Evolutionary conservation across 768 basidiomycete species (phyloP), one percentile per base, ranked within the genome.

Genomic region (Lactarius trivialis): DNA sequence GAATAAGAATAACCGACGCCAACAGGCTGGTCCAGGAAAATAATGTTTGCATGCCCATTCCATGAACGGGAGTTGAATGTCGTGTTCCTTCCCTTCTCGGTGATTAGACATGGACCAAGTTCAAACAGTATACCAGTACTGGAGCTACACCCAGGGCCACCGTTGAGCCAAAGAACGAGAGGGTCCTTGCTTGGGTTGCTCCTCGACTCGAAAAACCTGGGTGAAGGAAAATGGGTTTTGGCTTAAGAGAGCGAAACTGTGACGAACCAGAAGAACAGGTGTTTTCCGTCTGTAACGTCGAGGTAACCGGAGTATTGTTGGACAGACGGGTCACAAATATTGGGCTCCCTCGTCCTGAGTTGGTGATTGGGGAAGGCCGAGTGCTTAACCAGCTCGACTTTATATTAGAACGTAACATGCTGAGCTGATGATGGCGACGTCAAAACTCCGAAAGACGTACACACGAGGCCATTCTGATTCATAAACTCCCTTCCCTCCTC

Each of bases 1-100:
- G 85, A 81, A 71, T 95, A 98, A 0, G 91, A 94, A 75, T 81
- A 96, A 34, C 96, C 95, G 41, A 97, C 95, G 60, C 88, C 84
- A 67, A 95, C 82, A 21, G 95, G 95, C 70, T 93, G 80, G 69
- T 84, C 82, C 63, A 89, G 82, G 80, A 88, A 88, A 60, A 88
- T 85, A 65, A 88, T 77, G 70, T 91, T 91, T 53, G 89, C 85
- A 65, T 86, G 75, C 45, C 77, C 79, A 68, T 86, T 99, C 96
- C 96, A 99, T 67, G 87, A 87, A 78, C 90, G 71, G 7, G 84
- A 81, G 75, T 99, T 98, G 70, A 71, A 69, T 1, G 83, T 85
- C 17, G 85, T 85, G 75, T 85, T 87, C 62, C 76, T 75, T 11
- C 86, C 84, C 8, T 63, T 28, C 21, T 67, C 53, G 26, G 33